A percentile compares a stretch with the other conserved stretches of the same genome.
Evolutionary conservation across 2,329 filamentous ascomycete species (phyloP).

Genomic region (Fusarium avenaceum): DNA sequence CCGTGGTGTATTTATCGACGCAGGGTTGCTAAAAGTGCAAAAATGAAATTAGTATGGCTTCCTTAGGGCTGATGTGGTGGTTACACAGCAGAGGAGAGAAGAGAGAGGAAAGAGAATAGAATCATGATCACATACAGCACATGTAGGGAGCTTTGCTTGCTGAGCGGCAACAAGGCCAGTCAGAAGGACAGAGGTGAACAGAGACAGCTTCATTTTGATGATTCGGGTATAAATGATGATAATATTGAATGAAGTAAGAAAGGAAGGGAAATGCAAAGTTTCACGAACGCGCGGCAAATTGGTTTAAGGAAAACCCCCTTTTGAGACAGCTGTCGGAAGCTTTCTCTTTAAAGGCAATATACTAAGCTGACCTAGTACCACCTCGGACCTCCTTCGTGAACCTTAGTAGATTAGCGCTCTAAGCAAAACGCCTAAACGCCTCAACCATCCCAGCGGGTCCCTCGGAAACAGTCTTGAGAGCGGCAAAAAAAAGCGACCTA

Average conservation of each 20-base stretch:
- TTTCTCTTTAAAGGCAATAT: not conserved
- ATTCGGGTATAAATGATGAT: not conserved
- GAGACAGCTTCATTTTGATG: conserved; percentile 54
- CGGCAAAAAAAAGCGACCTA: conserved; percentile 11
- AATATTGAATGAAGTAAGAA: not conserved
- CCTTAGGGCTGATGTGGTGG: not conserved
- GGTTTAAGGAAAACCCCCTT: conserved; percentile 9
- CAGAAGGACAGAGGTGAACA: conserved; percentile 51
- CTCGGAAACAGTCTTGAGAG: conserved; percentile 10
- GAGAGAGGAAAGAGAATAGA: not conserved
- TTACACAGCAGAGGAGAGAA: not conserved
- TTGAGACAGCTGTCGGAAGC: conserved; percentile 18
- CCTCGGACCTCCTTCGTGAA: not conserved
- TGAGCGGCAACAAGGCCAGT: conserved; percentile 55
- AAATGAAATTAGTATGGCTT: conserved; percentile 15
- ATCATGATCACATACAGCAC: conserved; percentile 54
- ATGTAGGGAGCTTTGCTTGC: conserved; percentile 52
- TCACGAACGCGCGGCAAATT: conserved; percentile 12
- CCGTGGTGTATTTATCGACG: conserved; percentile 52
- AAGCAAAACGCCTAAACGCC: conserved; percentile 1
- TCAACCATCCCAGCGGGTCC: conserved; percentile 11
- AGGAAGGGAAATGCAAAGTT: conserved; percentile 2
- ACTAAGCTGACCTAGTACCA: not conserved
- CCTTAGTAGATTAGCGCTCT: conserved; percentile 1
- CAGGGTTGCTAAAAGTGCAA: conserved; percentile 50